Evolutionary conservation across 1,284 basidiomycete species (phyloP).

Genomic region (Hymenochaete sp.): DNA sequence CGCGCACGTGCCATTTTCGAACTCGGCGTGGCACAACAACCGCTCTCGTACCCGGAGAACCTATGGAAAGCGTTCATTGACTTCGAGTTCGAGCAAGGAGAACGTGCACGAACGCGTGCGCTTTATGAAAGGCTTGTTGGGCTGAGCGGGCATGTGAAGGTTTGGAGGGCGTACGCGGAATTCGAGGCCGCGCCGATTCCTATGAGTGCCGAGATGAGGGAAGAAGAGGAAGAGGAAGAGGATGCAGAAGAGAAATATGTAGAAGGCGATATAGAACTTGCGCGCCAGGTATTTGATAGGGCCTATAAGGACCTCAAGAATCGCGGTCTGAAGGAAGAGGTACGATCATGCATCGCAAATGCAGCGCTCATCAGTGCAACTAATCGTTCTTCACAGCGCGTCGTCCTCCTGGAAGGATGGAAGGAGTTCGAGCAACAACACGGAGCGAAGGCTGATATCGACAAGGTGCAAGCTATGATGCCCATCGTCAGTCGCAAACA

Average conservation of each 20-base stretch:
- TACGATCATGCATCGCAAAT: slow-evolving; percentile 5
- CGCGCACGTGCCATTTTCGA: slow-evolving; percentile 96
- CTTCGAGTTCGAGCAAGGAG: slow-evolving; percentile 91
- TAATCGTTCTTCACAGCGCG: slow-evolving; percentile 46
- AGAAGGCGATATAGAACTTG: slow-evolving; percentile 59
- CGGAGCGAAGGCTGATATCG: slow-evolving; percentile 60
- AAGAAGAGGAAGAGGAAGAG: slow-evolving; percentile 68
- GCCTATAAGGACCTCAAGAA: slow-evolving; percentile 81
- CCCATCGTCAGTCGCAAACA: slow-evolving; percentile 85
- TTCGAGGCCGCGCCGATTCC: slow-evolving; percentile 69
- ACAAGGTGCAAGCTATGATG: slow-evolving; percentile 82
- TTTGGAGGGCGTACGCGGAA: slow-evolving; percentile 75
- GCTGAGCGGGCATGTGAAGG: slow-evolving; percentile 91
- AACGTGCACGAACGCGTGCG: slow-evolving; percentile 76
- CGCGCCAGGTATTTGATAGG: slow-evolving; percentile 74
- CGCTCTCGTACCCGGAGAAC: slow-evolving; percentile 96
- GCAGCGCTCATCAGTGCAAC: neutral
- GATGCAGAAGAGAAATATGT: slow-evolving; percentile 56
- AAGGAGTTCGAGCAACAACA: slow-evolving; percentile 81
- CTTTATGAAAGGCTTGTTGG: slow-evolving; percentile 86
- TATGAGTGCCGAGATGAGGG: slow-evolving; percentile 54
- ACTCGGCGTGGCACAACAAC: slow-evolving; percentile 90
- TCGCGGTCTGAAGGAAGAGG: slow-evolving; percentile 78
- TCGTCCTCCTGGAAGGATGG: slow-evolving; percentile 87
- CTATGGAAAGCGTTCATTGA: slow-evolving; percentile 99